Evolutionary conservation across 1,139 yeast species (phyloP).

Genomic region (Candida tunisiensis): DNA sequence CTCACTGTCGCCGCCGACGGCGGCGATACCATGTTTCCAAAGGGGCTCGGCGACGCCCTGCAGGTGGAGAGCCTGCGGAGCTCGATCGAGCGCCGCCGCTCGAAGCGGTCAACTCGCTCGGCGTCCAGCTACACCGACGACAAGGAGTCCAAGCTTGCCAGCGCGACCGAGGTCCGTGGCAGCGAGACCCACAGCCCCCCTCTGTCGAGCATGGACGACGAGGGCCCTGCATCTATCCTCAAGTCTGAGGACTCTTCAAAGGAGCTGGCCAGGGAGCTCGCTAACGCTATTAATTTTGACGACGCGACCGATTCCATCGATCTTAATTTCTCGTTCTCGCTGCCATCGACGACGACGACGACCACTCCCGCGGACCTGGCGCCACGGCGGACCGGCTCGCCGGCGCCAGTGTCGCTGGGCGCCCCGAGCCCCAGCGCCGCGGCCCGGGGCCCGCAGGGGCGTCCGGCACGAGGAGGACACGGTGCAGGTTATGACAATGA

Average conservation of each 20-base stretch:
- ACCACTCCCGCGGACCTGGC: background rate
- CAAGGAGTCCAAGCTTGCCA: constrained; percentile 4
- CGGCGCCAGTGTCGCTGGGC: background rate
- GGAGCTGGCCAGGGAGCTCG: background rate
- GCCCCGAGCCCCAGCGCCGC: background rate
- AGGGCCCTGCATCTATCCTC: background rate
- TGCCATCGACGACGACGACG: background rate
- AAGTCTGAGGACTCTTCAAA: background rate
- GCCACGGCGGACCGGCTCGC: background rate
- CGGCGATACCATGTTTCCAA: constrained; percentile 21
- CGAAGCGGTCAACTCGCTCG: constrained; percentile 6
- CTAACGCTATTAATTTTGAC: background rate
- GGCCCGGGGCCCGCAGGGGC: background rate
- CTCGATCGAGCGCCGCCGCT: constrained; percentile 19
- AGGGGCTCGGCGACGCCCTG: constrained; percentile 16
- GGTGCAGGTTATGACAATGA: background rate
- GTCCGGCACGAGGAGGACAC: background rate
- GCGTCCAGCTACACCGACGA: constrained; percentile 5
- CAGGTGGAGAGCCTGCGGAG: constrained; percentile 19
- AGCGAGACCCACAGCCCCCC: background rate
- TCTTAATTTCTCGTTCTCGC: background rate
- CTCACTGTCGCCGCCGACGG: constrained; percentile 11
- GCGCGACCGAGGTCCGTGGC: constrained; percentile 1
- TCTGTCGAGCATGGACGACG: background rate
- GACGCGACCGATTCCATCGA: background rate